phyloP scores from a whole-genome alignment of 306 rosid species.

The Vigna mungo region DNA sequence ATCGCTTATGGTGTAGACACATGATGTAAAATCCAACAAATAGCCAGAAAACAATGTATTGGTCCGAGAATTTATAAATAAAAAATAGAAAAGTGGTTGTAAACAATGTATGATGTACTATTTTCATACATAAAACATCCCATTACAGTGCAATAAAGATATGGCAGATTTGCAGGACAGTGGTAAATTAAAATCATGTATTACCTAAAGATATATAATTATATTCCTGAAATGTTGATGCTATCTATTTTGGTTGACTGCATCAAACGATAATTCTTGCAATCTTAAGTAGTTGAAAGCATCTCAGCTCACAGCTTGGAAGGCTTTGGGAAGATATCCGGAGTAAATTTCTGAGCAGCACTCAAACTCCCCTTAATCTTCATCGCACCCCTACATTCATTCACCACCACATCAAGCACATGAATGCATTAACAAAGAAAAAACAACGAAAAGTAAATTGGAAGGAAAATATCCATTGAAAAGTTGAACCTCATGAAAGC shows the following conservation, averaged over 20 bases:
- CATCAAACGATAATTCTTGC: conserved; percentile 22
- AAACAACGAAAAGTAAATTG: not conserved
- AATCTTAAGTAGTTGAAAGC: conserved; percentile 26
- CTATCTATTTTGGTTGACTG: conserved; percentile 32
- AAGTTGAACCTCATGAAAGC: conserved; percentile 84
- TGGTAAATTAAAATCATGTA: conserved; percentile 28
- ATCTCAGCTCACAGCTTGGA: conserved; percentile 75
- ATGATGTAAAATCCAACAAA: not conserved
- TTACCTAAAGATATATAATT: conserved; percentile 24
- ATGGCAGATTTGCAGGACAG: conserved; percentile 33
- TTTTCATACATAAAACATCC: conserved; percentile 32
- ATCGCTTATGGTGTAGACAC: not conserved
- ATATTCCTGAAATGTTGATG: conserved; percentile 23
- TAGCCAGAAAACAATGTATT: not conserved
- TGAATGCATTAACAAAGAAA: conserved; percentile 24
- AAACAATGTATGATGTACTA: not conserved
- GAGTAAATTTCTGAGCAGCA: conserved; percentile 93
- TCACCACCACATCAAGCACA: conserved; percentile 11
- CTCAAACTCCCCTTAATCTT: conserved; percentile 88
- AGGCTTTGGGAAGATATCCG: conserved; percentile 94
- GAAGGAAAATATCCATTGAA: not conserved
- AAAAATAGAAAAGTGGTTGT: not conserved
- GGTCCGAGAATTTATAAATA: not conserved
- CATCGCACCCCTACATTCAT: conserved; percentile 75
- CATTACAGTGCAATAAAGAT: conserved; percentile 15